Conservation (phyloP, 768 basidiomycete genomes). For the Asterophora lycoperdoides region DNA sequence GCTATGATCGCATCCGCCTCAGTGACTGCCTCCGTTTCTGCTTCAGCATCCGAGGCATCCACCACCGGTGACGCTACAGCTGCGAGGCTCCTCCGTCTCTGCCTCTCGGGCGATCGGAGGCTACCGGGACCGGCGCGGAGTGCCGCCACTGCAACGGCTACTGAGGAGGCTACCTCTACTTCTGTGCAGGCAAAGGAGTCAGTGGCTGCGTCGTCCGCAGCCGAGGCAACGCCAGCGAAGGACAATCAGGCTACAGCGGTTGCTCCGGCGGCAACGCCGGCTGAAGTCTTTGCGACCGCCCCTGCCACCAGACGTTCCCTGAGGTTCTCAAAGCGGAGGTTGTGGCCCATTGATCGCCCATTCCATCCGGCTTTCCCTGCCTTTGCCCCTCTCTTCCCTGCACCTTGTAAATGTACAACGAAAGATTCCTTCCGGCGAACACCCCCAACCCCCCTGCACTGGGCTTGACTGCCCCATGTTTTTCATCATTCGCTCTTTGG, state of each 20-base stretch:
- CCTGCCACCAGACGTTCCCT: background rate
- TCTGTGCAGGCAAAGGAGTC: background rate
- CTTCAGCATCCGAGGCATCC: constrained; percentile 10
- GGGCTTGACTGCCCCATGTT: constrained; percentile 7
- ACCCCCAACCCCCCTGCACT: background rate
- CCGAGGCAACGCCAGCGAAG: background rate
- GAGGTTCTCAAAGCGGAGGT: no score
- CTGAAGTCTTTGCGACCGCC: background rate
- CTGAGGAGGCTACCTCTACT: constrained; percentile 2
- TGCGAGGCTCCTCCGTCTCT: background rate
- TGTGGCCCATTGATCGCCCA: no score
- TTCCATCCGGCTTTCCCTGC: no score
- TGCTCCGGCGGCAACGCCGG: no score
- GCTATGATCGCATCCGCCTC: constrained; percentile 6
- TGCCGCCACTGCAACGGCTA: background rate
- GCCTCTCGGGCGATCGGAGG: no score
- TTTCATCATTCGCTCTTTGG: background rate
- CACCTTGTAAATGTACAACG: background rate
- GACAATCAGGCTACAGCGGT: no score
- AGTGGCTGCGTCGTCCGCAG: no score
- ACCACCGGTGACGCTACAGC: constrained; percentile 9
- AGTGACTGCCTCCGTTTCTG: constrained; percentile 2
- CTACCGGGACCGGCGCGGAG: constrained; percentile 1
- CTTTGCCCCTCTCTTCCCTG: background rate
- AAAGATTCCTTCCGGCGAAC: constrained; percentile 1